phyloP scores from a whole-genome alignment of 192 early-diverging fungal species.

The Ramicandelaber brevisporus region DNA sequence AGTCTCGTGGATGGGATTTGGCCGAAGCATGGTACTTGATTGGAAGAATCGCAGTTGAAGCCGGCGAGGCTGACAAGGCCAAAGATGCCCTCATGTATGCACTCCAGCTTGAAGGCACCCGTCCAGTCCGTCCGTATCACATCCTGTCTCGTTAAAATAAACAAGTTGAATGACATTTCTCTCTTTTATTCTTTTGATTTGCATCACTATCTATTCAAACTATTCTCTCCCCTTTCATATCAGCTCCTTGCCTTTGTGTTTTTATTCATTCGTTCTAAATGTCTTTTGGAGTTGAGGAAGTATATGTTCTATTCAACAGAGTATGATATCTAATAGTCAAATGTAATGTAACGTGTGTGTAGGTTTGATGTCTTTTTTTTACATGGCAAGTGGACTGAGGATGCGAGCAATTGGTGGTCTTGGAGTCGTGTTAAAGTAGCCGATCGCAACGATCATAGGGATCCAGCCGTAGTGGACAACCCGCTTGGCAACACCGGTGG shows the following conservation, averaged over 20 bases:
- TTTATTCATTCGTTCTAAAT: too few species aligned
- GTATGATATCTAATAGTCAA: too few species aligned
- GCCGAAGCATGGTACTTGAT: slow-evolving; percentile 26
- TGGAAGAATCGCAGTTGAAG: slow-evolving; percentile 10
- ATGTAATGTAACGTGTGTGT: too few species aligned
- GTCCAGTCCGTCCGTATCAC: slow-evolving; percentile 19
- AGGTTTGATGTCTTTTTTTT: not conserved
- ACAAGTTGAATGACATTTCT: too few species aligned
- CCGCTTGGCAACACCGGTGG: slow-evolving; percentile 11
- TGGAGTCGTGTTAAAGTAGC: slow-evolving; percentile 13
- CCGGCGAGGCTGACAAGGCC: slow-evolving; percentile 18
- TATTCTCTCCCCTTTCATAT: too few species aligned
- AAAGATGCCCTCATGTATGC: slow-evolving; percentile 34
- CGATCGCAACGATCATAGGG: slow-evolving; percentile 16
- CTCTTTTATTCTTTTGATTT: too few species aligned
- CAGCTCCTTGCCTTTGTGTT: too few species aligned
- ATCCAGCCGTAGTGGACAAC: slow-evolving; percentile 17
- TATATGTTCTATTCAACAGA: too few species aligned
- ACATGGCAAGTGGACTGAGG: slow-evolving; percentile 16
- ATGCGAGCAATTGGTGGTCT: slow-evolving; percentile 16
- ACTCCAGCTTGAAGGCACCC: slow-evolving; percentile 21
- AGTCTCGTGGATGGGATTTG: slow-evolving; percentile 26
- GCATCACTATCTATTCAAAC: too few species aligned
- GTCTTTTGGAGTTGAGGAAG: too few species aligned
- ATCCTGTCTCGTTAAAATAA: slow-evolving; percentile 14